Conservation (phyloP, 345 rosid genomes). For the Eucalyptus curtisii region DNA sequence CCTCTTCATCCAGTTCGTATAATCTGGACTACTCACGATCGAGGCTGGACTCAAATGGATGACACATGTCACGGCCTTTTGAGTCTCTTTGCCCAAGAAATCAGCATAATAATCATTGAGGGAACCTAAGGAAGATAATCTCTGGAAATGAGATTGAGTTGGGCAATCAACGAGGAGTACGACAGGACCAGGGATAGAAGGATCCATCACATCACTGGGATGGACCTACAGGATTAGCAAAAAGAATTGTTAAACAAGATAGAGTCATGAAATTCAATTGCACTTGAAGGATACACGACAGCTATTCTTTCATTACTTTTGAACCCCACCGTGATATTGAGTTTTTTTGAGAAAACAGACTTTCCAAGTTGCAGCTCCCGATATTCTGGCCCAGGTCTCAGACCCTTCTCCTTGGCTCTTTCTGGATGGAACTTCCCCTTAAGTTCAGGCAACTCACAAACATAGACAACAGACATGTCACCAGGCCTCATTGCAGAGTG, state of each 20-base stretch:
- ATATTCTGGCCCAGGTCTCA: slow-evolving; percentile 77
- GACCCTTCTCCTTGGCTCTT: slow-evolving; percentile 74
- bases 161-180: slow-evolving; percentile 91
- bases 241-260: background rate
- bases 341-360: slow-evolving; percentile 67
- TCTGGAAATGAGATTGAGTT: slow-evolving; percentile 45
- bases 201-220: slow-evolving; percentile 97
- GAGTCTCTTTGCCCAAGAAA: slow-evolving; percentile 8
- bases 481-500: slow-evolving; percentile 38
- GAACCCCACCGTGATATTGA: slow-evolving; percentile 52
- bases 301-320: background rate
- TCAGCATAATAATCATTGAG: slow-evolving; percentile 42
- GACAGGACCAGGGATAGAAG: slow-evolving; percentile 84
- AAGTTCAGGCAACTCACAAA: slow-evolving; percentile 81
- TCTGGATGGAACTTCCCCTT: slow-evolving; percentile 73
- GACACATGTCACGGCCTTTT: slow-evolving; percentile 53
- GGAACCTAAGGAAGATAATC: slow-evolving; percentile 33
- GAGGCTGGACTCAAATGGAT: slow-evolving; percentile 79
- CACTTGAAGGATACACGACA: background rate
- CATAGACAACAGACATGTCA: slow-evolving; percentile 75
- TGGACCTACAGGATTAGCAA: slow-evolving; percentile 37
- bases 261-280: background rate
- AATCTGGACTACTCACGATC: slow-evolving; percentile 37
- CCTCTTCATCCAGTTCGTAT: slow-evolving; percentile 75
- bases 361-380: slow-evolving; percentile 70